A percentile compares a stretch with the other conserved stretches of the same genome.
Conservation (phyloP, 179 eudicot genomes). For the Beta corolliflora region DNA sequence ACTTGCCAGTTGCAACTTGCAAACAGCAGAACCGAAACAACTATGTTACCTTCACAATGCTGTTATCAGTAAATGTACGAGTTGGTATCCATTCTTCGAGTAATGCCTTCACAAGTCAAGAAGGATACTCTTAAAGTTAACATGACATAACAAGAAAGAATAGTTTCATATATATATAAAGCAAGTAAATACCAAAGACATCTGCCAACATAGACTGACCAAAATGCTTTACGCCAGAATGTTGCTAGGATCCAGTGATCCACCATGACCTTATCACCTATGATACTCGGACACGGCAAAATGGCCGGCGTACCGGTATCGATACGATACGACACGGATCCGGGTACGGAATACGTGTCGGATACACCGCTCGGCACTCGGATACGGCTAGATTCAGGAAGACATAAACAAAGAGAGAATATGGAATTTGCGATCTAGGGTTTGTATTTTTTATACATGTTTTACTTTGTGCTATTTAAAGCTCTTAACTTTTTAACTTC, state of each 20-base stretch:
- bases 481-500: no score
- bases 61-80: conserved; percentile 67
- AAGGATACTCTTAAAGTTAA: not conserved
- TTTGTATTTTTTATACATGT: no score
- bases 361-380: no score
- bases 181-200: not conserved
- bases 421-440: no score
- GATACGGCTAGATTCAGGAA: no score
- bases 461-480: no score
- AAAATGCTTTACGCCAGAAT: not conserved
- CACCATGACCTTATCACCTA: not conserved
- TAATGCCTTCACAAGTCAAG: conserved; percentile 58
- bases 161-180: not conserved
- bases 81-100: conserved; percentile 97
- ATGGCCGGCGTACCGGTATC: no score
- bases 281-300: no score
- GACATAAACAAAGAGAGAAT: no score
- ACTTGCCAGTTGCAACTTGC: conserved; percentile 8
- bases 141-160: not conserved
- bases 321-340: no score
- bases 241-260: not conserved
- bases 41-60: conserved; percentile 55
- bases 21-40: not conserved
- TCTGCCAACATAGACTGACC: not conserved
- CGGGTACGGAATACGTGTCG: no score